Evolutionary conservation across 2,329 filamentous ascomycete genomes (phyloP), one percentile per base, ranked within the genome.

Genomic region (Aspergillus sp.): DNA sequence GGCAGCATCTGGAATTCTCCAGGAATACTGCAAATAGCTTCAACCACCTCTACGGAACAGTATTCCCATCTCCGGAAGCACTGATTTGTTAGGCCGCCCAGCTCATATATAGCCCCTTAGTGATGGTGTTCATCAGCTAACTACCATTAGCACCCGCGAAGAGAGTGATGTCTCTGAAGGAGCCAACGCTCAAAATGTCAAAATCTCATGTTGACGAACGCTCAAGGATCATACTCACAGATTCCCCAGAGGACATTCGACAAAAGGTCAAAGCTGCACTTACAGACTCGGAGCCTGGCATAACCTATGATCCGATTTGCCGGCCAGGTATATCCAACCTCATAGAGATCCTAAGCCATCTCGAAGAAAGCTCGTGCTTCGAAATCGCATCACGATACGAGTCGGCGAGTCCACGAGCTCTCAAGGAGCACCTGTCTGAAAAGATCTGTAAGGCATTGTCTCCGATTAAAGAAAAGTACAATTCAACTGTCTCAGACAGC

Each of bases 1-100:
- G 81, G 55, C 95, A 99, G 68, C 95, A 99, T 75, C 84, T 99
- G 20, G 95, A 99, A 72, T 96, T 98, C 71, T 87, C 93, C 1
- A 85, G 95, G 52, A 88, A 96, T 70, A 89, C 92, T 61, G 95
- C 89, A 8, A 88, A 85, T 58, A 90, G 89, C 69, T 98, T 99
- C 78, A 97, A 98, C 74, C 81, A 90, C 68, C 75, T 83, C 2
- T 91, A 90, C 65, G 84, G 84, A 2, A 68, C 77, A 1, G 73
- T 85, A n/a, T 81, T 96, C 3, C 78, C 88, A 0, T 70, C 82
- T 1, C 91, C 92, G 0, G 78, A 89, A 64, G 89, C 89, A 1
- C 77, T 96, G 42, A 83, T 91, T 26, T 89, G 91, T 90, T 78
- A 62, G 63, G 20, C 17, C 4, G 6, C n/a, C 13, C 38, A 11